Base-by-base conservation (phyloP, 2,329 filamentous ascomycete species). In the Dactylellina drechsleri region DNA sequence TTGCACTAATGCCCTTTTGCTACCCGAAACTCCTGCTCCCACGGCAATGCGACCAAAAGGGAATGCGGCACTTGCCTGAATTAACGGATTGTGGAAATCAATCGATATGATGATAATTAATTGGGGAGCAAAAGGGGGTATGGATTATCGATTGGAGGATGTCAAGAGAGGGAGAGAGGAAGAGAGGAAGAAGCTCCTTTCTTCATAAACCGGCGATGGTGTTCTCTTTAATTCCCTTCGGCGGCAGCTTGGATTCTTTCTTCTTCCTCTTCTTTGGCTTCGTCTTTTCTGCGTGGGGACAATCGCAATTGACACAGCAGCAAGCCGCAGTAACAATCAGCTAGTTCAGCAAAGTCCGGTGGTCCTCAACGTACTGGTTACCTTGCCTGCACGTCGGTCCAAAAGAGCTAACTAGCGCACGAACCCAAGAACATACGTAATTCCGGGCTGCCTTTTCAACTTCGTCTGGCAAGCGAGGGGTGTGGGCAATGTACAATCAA, bases 391-490 rank as follows among this genome's bases (percentile, higher is more conserved):
- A 36, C 31, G 31, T 28, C 26, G 26, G 26, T 36, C 31, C 23
- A 10, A 36, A 36, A 4, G 31, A 36, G 31, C 31, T 36, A 36
- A 36, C 31, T 36, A 36, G 31, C 31, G 31, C 2, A 10, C 31
- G 10, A 36, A 36, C 31, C 6, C 5, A 36, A 36, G 6, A 36
- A 10, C 31, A 5, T 36, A 36, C 31, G 31, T 36, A 36, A 36
- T 36, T 36, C 31, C 31, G 31, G 43, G 43, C 43, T 47, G 43
- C 43, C 16, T 47, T 47, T 47, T 47, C 43, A n/a, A 47, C 43
- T 47, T 18, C 43, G 43, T 18, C 31, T 36, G 6, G 31, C 31
- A 36, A 36, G 31, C 31, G 31, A 36, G 31, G 31, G 31, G 23
- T n/a, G 31, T 36, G 31, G 31, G 31, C 31, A 23, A 23, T 23